Conservation (phyloP, 2,329 filamentous ascomycete genomes). For the Mollisiaceae sp. region DNA sequence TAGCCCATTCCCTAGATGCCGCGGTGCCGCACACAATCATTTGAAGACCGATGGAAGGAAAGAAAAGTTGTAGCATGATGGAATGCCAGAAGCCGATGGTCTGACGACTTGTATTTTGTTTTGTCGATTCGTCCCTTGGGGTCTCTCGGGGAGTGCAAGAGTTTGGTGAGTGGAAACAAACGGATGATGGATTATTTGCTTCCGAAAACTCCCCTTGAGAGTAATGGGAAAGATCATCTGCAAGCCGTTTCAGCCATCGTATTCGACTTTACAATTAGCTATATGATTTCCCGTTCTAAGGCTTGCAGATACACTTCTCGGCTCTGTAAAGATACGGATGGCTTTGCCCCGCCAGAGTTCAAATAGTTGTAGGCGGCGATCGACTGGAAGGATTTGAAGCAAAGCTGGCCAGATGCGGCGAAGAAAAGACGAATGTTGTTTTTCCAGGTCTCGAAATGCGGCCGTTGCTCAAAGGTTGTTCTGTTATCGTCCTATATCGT, state of each 20-base stretch:
- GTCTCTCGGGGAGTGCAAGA: not conserved
- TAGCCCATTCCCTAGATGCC: not conserved
- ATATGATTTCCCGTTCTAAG: not conserved
- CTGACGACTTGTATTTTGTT: not conserved
- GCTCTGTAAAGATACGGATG: not conserved
- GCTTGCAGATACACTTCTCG: not conserved
- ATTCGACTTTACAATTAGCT: not conserved
- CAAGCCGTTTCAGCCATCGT: not conserved
- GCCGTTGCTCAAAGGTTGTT: not conserved
- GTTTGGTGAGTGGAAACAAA: not conserved
- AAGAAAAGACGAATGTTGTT: not conserved
- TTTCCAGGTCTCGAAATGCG: not conserved
- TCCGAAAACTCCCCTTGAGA: not conserved
- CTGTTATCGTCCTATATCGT: constrained; percentile 2
- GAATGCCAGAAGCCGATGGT: not conserved
- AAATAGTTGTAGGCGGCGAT: not conserved
- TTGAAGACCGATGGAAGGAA: not conserved
- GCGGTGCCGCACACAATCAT: not conserved
- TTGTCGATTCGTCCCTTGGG: not conserved
- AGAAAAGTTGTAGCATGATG: not conserved
- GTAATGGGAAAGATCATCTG: not conserved
- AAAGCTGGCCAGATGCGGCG: not conserved
- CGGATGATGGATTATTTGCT: not conserved
- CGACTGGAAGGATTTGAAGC: not conserved
- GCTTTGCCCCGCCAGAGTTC: not conserved